A percentile compares a stretch with the other conserved stretches of the same genome.
These are phyloP conservation scores for Cnidoscolus chayamansa DNA, from an alignment of 441 rosid species.

Conservation along the genomic window DNA sequence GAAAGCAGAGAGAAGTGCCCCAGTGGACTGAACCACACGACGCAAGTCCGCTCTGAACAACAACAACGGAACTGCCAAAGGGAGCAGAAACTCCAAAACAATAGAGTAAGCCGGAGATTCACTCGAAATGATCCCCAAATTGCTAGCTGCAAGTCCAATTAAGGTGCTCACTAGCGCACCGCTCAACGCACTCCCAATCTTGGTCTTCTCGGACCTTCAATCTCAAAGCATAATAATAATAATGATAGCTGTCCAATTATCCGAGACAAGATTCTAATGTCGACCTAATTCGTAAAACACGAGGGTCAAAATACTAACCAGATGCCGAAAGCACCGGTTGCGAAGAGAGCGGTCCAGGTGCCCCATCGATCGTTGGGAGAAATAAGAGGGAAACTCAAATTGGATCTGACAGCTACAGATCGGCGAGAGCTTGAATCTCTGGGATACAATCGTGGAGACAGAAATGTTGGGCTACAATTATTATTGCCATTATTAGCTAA, in stretches of 20 bases:
- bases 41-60: constrained; percentile 78
- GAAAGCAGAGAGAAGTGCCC: constrained; percentile 67
- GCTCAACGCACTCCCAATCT: constrained; percentile 69
- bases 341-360: constrained; percentile 80
- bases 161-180: constrained; percentile 73
- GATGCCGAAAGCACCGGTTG: constrained; percentile 77
- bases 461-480: constrained; percentile 27
- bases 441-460: constrained; percentile 22
- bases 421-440: constrained; percentile 25
- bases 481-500: constrained; percentile 6
- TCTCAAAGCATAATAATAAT: neutral
- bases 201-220: constrained; percentile 73
- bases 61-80: constrained; percentile 59
- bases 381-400: constrained; percentile 55
- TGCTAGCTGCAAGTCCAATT: constrained; percentile 73
- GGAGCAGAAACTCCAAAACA: constrained; percentile 65
- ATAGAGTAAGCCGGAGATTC: constrained; percentile 62
- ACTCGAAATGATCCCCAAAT: constrained; percentile 59
- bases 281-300: neutral
- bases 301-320: constrained; percentile 31
- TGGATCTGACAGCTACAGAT: constrained; percentile 49
- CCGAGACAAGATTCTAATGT: neutral
- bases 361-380: constrained; percentile 79
- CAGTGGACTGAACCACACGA: constrained; percentile 56
- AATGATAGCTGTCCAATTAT: neutral